These are phyloP conservation scores for Pinus albicaulis DNA, from an alignment of 75 land plant genomes.

Conservation along the genomic window DNA sequence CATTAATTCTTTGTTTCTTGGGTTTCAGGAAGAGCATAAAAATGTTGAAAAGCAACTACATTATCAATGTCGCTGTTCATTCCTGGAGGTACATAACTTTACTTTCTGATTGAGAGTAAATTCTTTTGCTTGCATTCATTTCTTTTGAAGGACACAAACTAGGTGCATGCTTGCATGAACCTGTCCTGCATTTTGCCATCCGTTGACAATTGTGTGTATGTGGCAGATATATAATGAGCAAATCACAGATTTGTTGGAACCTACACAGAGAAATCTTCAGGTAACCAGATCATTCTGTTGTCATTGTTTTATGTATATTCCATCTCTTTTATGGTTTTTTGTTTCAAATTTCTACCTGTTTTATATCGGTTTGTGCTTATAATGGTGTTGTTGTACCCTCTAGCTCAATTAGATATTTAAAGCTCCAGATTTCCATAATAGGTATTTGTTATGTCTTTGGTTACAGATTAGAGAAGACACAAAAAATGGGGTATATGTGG, in stretches of 20 bases:
- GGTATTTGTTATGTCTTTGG: neutral
- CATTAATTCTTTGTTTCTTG: conserved; percentile 3
- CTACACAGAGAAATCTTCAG: conserved; percentile 60
- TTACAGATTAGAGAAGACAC: conserved; percentile 79
- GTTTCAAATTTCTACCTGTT: neutral
- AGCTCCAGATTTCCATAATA: neutral
- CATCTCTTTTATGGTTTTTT: neutral
- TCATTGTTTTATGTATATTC: neutral
- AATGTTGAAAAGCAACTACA: conserved; percentile 73
- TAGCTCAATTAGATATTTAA: conserved; percentile 4
- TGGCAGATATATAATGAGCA: conserved; percentile 71
- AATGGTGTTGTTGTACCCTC: neutral
- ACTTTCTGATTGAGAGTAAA: neutral
- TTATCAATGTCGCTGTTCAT: conserved; percentile 86
- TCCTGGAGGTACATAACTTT: conserved; percentile 60
- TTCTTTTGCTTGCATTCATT: neutral
- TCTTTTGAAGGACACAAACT: neutral
- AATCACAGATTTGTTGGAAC: conserved; percentile 71
- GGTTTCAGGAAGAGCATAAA: conserved; percentile 74
- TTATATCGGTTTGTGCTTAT: neutral
- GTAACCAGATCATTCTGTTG: conserved; percentile 17
- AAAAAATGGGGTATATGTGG: conserved; percentile 82
- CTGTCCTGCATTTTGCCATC: neutral
- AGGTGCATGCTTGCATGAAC: neutral
- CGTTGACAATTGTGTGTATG: neutral